Conservation (phyloP, 768 basidiomycete genomes). For the Astraeus odoratus region DNA sequence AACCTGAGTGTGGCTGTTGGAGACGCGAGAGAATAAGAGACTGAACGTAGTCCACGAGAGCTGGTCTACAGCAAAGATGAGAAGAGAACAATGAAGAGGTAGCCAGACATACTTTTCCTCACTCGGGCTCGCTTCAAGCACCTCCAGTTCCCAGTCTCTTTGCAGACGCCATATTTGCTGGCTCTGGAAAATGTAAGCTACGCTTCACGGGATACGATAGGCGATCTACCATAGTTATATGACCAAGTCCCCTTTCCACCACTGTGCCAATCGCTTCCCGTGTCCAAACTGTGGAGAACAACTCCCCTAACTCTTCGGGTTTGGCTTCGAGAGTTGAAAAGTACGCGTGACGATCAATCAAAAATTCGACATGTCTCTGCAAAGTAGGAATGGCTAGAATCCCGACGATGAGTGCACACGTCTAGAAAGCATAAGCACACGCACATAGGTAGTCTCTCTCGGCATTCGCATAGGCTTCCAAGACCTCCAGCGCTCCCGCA, state of each 20-base stretch:
- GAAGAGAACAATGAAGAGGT: neutral
- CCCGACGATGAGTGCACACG: conserved; percentile 12
- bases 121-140: conserved; percentile 42
- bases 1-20: conserved; percentile 71
- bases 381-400: conserved; percentile 67
- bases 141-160: conserved; percentile 68
- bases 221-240: conserved; percentile 54
- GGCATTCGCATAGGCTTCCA: conserved; percentile 58
- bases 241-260: conserved; percentile 48
- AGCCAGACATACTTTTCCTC: conserved; percentile 38
- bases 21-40: conserved; percentile 59
- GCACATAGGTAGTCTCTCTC: conserved; percentile 76
- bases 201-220: conserved; percentile 2
- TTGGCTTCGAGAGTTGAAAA: conserved; percentile 29
- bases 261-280: conserved; percentile 46
- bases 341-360: conserved; percentile 35
- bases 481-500: conserved; percentile 46
- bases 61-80: conserved; percentile 27
- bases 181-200: conserved; percentile 40
- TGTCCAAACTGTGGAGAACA: conserved; percentile 61
- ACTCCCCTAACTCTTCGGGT: conserved; percentile 46
- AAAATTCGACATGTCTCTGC: conserved; percentile 58
- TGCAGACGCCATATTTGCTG: conserved; percentile 64
- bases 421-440: conserved; percentile 24
- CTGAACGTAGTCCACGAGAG: conserved; percentile 47